Conservation (phyloP, 768 basidiomycete species). For the Plicaturopsis crispa region DNA sequence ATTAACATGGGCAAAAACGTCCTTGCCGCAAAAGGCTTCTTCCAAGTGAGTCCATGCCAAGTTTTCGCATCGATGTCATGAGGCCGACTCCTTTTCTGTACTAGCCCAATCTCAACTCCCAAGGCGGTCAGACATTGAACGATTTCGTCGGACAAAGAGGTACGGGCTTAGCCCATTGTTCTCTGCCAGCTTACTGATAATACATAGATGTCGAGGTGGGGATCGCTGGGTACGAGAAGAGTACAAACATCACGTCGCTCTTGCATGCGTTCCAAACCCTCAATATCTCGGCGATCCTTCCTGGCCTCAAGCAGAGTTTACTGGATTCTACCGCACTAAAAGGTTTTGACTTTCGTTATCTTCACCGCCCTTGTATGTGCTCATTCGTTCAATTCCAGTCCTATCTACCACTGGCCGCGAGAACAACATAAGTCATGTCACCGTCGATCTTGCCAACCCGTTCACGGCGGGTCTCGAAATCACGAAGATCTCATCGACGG, state of each 20-base stretch:
- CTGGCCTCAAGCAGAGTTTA: slow-evolving; percentile 50
- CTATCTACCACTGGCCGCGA: slow-evolving; percentile 53
- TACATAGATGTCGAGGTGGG: slow-evolving; percentile 42
- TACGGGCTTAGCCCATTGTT: too few species aligned
- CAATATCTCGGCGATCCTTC: slow-evolving; percentile 46
- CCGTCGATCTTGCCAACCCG: slow-evolving; percentile 56
- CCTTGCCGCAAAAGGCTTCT: slow-evolving; percentile 38
- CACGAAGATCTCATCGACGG: slow-evolving; percentile 50
- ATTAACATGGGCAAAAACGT: slow-evolving; percentile 56
- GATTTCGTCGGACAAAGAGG: slow-evolving; percentile 61
- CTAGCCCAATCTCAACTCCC: slow-evolving; percentile 52
- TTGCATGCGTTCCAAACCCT: slow-evolving; percentile 54
- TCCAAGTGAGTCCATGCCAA: slow-evolving; percentile 30
- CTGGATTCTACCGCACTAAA: slow-evolving; percentile 48
- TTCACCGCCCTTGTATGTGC: background rate
- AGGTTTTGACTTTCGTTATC: slow-evolving; percentile 23
- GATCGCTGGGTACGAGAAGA: slow-evolving; percentile 52
- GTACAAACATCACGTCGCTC: slow-evolving; percentile 53
- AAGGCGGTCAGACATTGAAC: slow-evolving; percentile 55
- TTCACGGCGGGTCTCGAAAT: slow-evolving; percentile 56
- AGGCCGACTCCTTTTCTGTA: slow-evolving; percentile 6
- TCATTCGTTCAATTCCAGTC: slow-evolving; percentile 25
- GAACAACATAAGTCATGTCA: slow-evolving; percentile 60
- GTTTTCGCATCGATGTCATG: background rate
- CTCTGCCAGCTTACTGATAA: too few species aligned